Evolutionary conservation across 2,329 filamentous ascomycete genomes (phyloP), one percentile per base, ranked within the genome.

Genomic region (Lojkania enalia): DNA sequence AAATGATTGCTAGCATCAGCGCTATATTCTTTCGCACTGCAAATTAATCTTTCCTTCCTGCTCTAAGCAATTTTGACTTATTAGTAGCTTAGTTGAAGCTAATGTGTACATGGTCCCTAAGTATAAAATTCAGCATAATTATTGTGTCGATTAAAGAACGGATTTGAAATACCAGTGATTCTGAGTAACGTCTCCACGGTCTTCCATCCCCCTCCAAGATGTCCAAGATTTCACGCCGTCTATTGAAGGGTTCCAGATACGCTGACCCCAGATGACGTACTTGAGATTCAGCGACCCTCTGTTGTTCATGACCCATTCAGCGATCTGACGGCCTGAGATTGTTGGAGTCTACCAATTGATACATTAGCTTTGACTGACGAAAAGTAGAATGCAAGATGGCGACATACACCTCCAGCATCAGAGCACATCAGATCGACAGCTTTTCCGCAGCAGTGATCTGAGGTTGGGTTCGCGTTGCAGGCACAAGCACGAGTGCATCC

Each of bases 251-350:
- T 63, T 69, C 75, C 74, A 77, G 54, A 78, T 77, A 47, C 64
- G 70, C 61, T 77, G 75, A 14, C 74, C 75, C 74, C 74, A 78
- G 51, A 77, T 77, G 36, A 78, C 69, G 47, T 78, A 78, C 58
- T 74, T 77, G 53, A 78, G 57, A 44, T 72, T 70, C 5, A 76
- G 65, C 4, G 59, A 25, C 19, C 33, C 53, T 12, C 68, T 65
- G 49, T 77, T 73, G 21, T 70, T 67, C 75, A 77, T 77, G 18
- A 73, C 64, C 73, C 75, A 78, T 54, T 78, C 73, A 1, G 75
- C 76, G 23, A 78, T 74, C 23, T 72, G 61, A 16, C 65, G 63
- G 6, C 74, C 74, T 50, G 5, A 70, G 70, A 40, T 32, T 2
- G 47, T 37, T 66, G 63, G 2, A 54, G 41, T 27, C 40, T 44